These are phyloP conservation scores for Verticillium tricorpus DNA, from an alignment of 2,329 filamentous ascomycete species.

Conservation along the genomic window DNA sequence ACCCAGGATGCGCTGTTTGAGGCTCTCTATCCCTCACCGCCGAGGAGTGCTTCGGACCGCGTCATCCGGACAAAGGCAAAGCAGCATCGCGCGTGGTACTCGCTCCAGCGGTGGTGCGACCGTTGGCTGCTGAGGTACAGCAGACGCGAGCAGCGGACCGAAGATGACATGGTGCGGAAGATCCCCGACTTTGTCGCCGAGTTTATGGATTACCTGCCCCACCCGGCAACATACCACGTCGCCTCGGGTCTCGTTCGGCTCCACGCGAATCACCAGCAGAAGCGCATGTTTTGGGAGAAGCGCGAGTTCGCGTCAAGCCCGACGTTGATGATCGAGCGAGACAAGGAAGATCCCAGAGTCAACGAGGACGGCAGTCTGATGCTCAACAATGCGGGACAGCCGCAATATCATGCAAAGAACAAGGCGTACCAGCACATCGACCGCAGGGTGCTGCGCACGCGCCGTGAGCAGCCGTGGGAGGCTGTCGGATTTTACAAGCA, in stretches of 20 bases:
- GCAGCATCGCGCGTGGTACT: constrained; percentile 10
- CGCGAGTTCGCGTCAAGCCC: not conserved
- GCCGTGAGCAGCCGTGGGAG: not conserved
- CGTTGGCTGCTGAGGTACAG: constrained; percentile 5
- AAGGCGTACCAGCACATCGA: not conserved
- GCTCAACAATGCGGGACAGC: not conserved
- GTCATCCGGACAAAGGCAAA: constrained; percentile 8
- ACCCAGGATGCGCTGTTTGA: constrained; percentile 8
- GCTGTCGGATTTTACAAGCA: not conserved
- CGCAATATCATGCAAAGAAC: not conserved
- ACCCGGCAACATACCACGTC: constrained; percentile 9
- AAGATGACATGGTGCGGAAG: not conserved
- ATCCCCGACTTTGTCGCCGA: constrained; percentile 10
- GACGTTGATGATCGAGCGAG: not conserved
- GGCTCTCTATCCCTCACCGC: constrained; percentile 7
- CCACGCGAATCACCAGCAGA: not conserved
- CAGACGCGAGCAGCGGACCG: not conserved
- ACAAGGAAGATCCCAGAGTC: not conserved
- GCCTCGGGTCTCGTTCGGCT: constrained; percentile 9
- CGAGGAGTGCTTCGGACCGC: constrained; percentile 1
- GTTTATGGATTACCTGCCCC: constrained; percentile 8
- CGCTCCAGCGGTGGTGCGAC: constrained; percentile 8
- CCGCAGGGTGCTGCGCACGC: not conserved
- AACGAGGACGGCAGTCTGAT: not conserved
- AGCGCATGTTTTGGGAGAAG: constrained; percentile 2